Conservation (phyloP, 306 rosid species). For the Biancaea sappan region DNA sequence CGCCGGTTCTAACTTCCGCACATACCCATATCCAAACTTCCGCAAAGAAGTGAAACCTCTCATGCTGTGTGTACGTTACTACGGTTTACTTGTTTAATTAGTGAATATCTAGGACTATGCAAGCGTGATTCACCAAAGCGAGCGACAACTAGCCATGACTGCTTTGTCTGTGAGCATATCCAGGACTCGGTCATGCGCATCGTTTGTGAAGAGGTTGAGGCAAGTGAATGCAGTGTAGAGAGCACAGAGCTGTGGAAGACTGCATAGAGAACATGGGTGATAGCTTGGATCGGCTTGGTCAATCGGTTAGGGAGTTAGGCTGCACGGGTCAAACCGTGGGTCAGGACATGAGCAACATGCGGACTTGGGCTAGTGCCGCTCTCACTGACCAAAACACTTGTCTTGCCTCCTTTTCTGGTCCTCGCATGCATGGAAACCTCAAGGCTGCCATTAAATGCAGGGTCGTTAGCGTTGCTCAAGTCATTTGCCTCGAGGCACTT, state of each 20-base stretch:
- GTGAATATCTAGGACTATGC: slow-evolving; percentile 48
- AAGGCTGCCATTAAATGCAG: slow-evolving; percentile 44
- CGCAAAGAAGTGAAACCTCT: too few species aligned
- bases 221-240: slow-evolving; percentile 33
- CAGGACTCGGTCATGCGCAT: slow-evolving; percentile 39
- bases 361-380: slow-evolving; percentile 88
- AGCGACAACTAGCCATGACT: slow-evolving; percentile 46
- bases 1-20: too few species aligned
- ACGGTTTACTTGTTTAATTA: too few species aligned
- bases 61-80: too few species aligned
- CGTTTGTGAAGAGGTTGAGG: slow-evolving; percentile 39
- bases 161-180: slow-evolving; percentile 58
- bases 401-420: slow-evolving; percentile 55
- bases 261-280: slow-evolving; percentile 70
- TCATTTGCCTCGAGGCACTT: slow-evolving; percentile 76
- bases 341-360: slow-evolving; percentile 60
- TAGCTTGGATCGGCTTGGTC: slow-evolving; percentile 50
- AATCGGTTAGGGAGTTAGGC: slow-evolving; percentile 57
- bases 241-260: slow-evolving; percentile 52
- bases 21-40: too few species aligned
- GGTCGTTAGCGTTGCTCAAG: slow-evolving; percentile 53
- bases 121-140: slow-evolving; percentile 40
- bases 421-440: slow-evolving; percentile 38
- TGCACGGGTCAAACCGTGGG: slow-evolving; percentile 43
- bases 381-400: slow-evolving; percentile 71